Percentiles rank a stretch among this genome's conserved stretches.
Conservation (phyloP, 1,284 basidiomycete genomes). For the Violaceomyces palustris region DNA sequence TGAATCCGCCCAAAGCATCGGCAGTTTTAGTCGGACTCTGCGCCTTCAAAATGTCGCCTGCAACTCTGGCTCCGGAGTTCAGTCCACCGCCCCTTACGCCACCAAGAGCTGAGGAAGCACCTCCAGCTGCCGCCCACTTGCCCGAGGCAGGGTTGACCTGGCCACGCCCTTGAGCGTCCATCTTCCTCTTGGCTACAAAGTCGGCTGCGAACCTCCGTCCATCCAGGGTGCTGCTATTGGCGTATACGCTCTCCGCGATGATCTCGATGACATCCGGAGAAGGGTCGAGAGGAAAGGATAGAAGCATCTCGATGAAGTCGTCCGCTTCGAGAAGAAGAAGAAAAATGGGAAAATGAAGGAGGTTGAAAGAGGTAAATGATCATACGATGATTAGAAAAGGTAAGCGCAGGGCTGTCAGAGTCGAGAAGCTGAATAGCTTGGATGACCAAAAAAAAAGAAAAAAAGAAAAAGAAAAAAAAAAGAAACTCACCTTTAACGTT, state of each 20-base stretch:
- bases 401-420: conserved; percentile 58
- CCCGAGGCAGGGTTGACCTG: too few species aligned
- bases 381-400: conserved; percentile 83
- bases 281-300: conserved; percentile 53
- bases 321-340: conserved; percentile 28
- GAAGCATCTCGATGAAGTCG: conserved; percentile 53
- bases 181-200: conserved; percentile 77
- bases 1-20: conserved; percentile 23
- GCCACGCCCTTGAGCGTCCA: conserved; percentile 36
- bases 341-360: conserved; percentile 49
- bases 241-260: conserved; percentile 63
- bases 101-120: too few species aligned
- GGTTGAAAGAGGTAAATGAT: conserved; percentile 77
- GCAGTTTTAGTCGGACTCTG: conserved; percentile 1
- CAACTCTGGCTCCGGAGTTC: too few species aligned
- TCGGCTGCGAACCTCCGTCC: conserved; percentile 89
- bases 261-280: conserved; percentile 50
- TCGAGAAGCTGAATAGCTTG: neutral
- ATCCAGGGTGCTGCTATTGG: conserved; percentile 86
- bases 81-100: too few species aligned
- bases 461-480: conserved; percentile 20
- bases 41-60: conserved; percentile 4
- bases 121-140: too few species aligned
- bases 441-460: neutral
- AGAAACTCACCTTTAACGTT: conserved; percentile 66